Evolutionary conservation across 2,329 filamentous ascomycete species (phyloP).

Genomic region (Pestalotiopsis sp.): DNA sequence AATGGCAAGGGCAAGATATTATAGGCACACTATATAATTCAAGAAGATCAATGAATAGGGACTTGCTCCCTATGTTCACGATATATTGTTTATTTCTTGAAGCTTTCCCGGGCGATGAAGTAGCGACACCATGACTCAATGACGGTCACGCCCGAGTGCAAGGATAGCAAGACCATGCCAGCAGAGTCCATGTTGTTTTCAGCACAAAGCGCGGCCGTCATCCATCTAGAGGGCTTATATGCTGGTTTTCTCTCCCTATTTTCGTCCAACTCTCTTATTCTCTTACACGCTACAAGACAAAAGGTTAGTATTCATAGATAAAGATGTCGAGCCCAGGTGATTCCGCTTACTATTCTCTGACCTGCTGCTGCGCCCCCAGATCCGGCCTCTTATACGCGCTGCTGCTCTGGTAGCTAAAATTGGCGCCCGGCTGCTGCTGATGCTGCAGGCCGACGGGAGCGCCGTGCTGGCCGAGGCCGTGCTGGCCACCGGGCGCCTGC

Average conservation of each 20-base stretch:
- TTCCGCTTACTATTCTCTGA: slow-evolving; percentile 8
- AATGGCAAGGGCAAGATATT: slow-evolving; percentile 18
- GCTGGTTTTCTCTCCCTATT: no score
- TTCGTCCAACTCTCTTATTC: neutral
- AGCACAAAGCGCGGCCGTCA: no score
- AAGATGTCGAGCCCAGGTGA: neutral
- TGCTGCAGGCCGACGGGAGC: neutral
- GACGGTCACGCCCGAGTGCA: no score
- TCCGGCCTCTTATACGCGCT: neutral
- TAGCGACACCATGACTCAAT: no score
- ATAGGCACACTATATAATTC: slow-evolving; percentile 29
- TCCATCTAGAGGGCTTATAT: no score
- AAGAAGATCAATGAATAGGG: neutral
- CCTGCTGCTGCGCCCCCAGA: slow-evolving; percentile 10
- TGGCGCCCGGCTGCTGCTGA: slow-evolving; percentile 1
- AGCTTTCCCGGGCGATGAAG: no score
- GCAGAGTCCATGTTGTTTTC: no score
- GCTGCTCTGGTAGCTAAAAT: neutral
- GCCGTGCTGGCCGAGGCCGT: neutral
- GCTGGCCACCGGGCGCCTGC: neutral
- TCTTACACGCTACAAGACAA: no score
- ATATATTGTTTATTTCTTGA: neutral
- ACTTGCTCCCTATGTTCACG: neutral
- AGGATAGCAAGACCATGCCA: no score
- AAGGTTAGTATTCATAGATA: neutral